phyloP scores from a whole-genome alignment of 306 rosid species.

The Urtica urens region DNA sequence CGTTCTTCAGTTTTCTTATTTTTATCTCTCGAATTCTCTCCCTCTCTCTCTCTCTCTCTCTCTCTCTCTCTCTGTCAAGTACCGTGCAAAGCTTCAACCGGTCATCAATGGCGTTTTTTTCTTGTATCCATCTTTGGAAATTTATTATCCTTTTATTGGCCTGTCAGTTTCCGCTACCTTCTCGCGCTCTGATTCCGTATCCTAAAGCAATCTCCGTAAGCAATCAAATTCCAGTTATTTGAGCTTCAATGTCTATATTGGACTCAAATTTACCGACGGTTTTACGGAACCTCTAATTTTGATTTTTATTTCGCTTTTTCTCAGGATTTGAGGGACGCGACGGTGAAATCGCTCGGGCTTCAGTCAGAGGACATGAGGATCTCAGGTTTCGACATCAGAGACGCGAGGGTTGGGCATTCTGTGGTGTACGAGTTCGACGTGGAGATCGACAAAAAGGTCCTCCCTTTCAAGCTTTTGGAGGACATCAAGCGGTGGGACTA shows the following conservation, averaged over 20 bases:
- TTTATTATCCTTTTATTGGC: slow-evolving; percentile 11
- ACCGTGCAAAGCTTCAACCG: slow-evolving; percentile 1
- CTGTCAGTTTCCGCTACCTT: not conserved
- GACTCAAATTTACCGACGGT: not conserved
- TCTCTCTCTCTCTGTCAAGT: not conserved
- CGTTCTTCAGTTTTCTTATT: not conserved
- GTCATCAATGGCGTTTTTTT: slow-evolving; percentile 16
- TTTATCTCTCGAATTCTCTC: not conserved
- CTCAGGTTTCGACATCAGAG: slow-evolving; percentile 66
- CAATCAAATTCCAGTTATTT: not conserved
- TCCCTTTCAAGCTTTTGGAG: slow-evolving; percentile 82
- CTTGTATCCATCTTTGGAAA: not conserved
- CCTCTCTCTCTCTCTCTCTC: not conserved
- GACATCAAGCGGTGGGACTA: slow-evolving; percentile 72
- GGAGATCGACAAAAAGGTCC: slow-evolving; percentile 54
- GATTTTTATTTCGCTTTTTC: not conserved
- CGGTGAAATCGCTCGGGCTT: slow-evolving; percentile 68
- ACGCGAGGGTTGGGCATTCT: slow-evolving; percentile 74
- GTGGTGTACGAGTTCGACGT: slow-evolving; percentile 75
- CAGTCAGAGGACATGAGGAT: slow-evolving; percentile 48
- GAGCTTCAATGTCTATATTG: not conserved
- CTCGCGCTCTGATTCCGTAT: slow-evolving; percentile 27
- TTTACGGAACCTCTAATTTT: too few species aligned
- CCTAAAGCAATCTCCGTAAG: slow-evolving; percentile 60
- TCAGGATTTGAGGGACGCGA: slow-evolving; percentile 78